Percentiles rank a stretch among this genome's conserved stretches.
phyloP scores from a whole-genome alignment of 1,284 basidiomycete genomes.

The Apiotrichum laibachii region DNA sequence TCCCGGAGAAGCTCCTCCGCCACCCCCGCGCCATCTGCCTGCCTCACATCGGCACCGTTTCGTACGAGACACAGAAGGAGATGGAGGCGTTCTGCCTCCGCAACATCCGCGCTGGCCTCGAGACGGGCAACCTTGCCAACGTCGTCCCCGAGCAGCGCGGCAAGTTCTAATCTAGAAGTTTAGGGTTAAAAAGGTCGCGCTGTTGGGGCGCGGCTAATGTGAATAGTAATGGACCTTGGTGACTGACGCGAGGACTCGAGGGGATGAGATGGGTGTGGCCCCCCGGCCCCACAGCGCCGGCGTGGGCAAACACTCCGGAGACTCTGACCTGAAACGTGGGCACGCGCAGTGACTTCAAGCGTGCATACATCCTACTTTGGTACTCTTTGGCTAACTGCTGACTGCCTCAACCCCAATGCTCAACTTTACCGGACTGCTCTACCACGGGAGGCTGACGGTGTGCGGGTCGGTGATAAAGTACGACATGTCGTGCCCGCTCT shows the following conservation, averaged over 20 bases:
- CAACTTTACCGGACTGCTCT: not conserved
- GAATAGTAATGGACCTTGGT: no score
- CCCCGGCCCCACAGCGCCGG: no score
- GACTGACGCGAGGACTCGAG: no score
- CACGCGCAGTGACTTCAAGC: no score
- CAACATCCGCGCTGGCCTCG: slow-evolving; percentile 25
- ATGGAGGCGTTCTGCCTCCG: slow-evolving; percentile 56
- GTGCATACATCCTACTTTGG: no score
- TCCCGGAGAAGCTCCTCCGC: slow-evolving; percentile 36
- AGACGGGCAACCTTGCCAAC: slow-evolving; percentile 20
- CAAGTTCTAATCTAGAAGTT: not conserved
- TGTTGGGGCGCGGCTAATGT: no score
- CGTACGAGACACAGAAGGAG: slow-evolving; percentile 68
- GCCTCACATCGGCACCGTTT: slow-evolving; percentile 85
- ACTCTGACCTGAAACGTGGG: no score
- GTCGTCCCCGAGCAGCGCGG: slow-evolving; percentile 27
- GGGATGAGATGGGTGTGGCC: no score
- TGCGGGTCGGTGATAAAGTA: slow-evolving; percentile 13
- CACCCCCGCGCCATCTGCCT: slow-evolving; percentile 73
- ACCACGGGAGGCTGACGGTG: slow-evolving; percentile 9
- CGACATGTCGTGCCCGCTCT: slow-evolving; percentile 15
- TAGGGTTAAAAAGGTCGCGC: no score
- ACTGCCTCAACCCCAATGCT: no score
- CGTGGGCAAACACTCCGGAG: no score
- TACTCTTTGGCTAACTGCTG: no score